These are phyloP conservation scores for Mucor plumbeus DNA, from an alignment of 371 early-diverging fungal species.

Conservation along the genomic window DNA sequence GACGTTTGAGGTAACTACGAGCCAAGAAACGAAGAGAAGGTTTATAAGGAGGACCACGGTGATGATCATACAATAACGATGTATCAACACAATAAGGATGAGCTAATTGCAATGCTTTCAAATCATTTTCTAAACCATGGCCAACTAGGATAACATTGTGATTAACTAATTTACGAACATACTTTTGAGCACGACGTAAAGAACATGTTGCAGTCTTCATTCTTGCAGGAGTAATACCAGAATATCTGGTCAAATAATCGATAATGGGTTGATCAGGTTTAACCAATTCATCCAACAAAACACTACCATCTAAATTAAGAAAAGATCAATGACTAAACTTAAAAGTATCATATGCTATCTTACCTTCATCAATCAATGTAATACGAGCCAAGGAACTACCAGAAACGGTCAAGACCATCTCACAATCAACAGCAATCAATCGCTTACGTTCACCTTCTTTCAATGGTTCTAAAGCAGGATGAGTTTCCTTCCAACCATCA, in stretches of 20 bases:
- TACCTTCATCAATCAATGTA: conserved; percentile 64
- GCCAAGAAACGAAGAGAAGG: conserved; percentile 65
- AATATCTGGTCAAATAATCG: conserved; percentile 72
- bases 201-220: conserved; percentile 59
- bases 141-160: conserved; percentile 64
- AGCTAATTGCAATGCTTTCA: conserved; percentile 50
- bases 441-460: conserved; percentile 22
- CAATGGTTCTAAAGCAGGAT: conserved; percentile 27
- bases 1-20: conserved; percentile 57
- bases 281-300: conserved; percentile 75
- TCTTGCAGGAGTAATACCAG: conserved; percentile 72
- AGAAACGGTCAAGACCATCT: conserved; percentile 78
- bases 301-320: conserved; percentile 38
- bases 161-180: conserved; percentile 57
- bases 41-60: conserved; percentile 61
- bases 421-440: conserved; percentile 81
- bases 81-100: conserved; percentile 80
- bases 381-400: conserved; percentile 78
- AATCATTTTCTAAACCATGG: conserved; percentile 50
- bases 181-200: conserved; percentile 63
- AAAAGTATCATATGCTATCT: too few relatives aligned
- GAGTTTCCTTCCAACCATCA: conserved; percentile 64
- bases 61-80: conserved; percentile 65
- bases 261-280: conserved; percentile 68
- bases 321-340: too few relatives aligned